A percentile compares a stretch with the other conserved stretches of the same genome.
These are phyloP conservation scores for Seiridium unicorne DNA, from an alignment of 2,329 filamentous ascomycete species.

Conservation along the genomic window DNA sequence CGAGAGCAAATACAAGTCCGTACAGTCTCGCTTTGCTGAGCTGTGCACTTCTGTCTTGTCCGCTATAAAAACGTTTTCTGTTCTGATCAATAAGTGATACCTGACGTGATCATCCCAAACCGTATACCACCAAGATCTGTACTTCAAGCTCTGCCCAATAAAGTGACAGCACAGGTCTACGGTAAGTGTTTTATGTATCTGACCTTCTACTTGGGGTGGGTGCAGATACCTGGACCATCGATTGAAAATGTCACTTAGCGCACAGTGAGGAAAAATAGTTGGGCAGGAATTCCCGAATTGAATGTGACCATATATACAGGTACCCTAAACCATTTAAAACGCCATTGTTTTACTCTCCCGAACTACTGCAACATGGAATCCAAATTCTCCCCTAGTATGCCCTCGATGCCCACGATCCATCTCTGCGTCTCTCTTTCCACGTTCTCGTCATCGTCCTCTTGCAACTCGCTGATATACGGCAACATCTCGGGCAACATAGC, in stretches of 20 bases:
- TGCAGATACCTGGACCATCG: no score
- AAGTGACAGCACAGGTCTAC: no score
- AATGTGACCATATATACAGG: neutral
- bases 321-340: neutral
- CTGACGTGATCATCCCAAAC: no score
- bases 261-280: no score
- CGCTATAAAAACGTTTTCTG: neutral
- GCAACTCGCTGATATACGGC: conserved; percentile 90
- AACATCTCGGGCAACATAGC: conserved; percentile 90
- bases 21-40: neutral
- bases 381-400: conserved; percentile 83
- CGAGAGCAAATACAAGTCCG: conserved; percentile 1
- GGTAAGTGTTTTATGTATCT: no score
- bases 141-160: no score
- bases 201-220: no score
- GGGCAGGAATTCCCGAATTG: neutral
- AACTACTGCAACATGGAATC: conserved; percentile 84
- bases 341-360: no score
- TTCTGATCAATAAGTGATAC: neutral
- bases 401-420: conserved; percentile 91
- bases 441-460: conserved; percentile 93
- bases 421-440: conserved; percentile 86
- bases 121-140: no score
- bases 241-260: no score
- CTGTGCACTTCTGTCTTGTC: neutral